A percentile compares a stretch with the other conserved stretches of the same genome.
These are phyloP conservation scores for Gossypium gossypioides DNA, from an alignment of 441 rosid species.

Conservation along the genomic window DNA sequence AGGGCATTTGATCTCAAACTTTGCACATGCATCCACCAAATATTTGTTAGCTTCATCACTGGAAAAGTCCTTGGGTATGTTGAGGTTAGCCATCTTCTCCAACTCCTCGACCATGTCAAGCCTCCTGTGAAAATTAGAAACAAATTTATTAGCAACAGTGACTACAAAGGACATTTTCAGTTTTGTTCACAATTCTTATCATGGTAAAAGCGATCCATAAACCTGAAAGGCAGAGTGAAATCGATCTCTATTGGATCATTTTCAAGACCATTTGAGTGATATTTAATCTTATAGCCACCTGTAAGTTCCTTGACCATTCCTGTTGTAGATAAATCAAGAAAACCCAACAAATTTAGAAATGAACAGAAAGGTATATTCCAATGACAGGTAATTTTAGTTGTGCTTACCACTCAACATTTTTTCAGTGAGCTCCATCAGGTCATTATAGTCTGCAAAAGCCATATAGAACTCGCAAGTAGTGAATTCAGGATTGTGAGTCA, in stretches of 20 bases:
- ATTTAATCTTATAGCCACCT: slow-evolving; percentile 67
- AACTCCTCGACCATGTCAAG: slow-evolving; percentile 74
- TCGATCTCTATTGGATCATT: slow-evolving; percentile 77
- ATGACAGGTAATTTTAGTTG: background rate
- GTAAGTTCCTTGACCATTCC: slow-evolving; percentile 81
- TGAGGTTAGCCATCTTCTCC: slow-evolving; percentile 62
- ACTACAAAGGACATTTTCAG: background rate
- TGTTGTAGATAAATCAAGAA: slow-evolving; percentile 16
- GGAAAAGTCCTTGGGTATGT: slow-evolving; percentile 63
- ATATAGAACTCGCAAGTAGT: slow-evolving; percentile 92
- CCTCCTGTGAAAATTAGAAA: slow-evolving; percentile 37
- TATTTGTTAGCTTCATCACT: slow-evolving; percentile 64
- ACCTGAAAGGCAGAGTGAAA: slow-evolving; percentile 89
- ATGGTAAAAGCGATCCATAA: background rate
- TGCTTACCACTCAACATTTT: slow-evolving; percentile 64
- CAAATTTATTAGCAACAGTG: background rate
- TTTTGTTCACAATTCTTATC: slow-evolving; percentile 9
- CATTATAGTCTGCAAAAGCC: slow-evolving; percentile 86
- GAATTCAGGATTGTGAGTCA: slow-evolving; percentile 89
- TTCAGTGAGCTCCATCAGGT: slow-evolving; percentile 76
- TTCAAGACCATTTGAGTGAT: slow-evolving; percentile 66
- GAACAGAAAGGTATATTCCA: background rate
- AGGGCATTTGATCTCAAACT: slow-evolving; percentile 67
- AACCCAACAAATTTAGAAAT: background rate
- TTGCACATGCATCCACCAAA: slow-evolving; percentile 49